A percentile compares a stretch with the other conserved stretches of the same genome.
Conservation (phyloP, 805 yeast species). For the Saccharomycopsis amapae region DNA sequence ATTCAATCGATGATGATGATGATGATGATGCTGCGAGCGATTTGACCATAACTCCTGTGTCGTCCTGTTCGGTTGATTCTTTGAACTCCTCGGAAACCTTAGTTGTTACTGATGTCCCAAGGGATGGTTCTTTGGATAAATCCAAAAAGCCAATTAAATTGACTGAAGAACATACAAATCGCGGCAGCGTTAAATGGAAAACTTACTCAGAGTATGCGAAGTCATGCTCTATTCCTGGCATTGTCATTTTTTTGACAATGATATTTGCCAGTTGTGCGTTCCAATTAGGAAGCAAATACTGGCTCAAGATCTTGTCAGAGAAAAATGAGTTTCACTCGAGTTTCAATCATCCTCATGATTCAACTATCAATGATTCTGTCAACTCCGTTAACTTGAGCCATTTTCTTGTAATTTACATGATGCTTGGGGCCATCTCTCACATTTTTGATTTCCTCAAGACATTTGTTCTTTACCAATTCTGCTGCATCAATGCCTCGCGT, state of each 20-base stretch:
- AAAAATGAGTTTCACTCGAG: too few relatives aligned
- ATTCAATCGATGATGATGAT: too few relatives aligned
- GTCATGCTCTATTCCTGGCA: slow-evolving; percentile 51
- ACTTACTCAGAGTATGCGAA: slow-evolving; percentile 49
- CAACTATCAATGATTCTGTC: background rate
- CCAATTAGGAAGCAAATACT: slow-evolving; percentile 43
- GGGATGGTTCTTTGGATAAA: too few relatives aligned
- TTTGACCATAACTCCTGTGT: too few relatives aligned
- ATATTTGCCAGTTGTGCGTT: slow-evolving; percentile 33
- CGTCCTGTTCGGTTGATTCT: too few relatives aligned
- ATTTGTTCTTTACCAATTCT: slow-evolving; percentile 42
- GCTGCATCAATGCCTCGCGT: slow-evolving; percentile 51
- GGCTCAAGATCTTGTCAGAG: slow-evolving; percentile 68
- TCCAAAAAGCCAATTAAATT: too few relatives aligned
- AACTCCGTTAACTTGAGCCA: slow-evolving; percentile 24
- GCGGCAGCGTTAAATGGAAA: slow-evolving; percentile 49
- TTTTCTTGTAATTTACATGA: slow-evolving; percentile 48
- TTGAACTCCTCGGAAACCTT: too few relatives aligned
- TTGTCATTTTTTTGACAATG: slow-evolving; percentile 32
- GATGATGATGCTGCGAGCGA: too few relatives aligned
- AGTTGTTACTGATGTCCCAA: too few relatives aligned
- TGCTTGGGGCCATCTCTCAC: slow-evolving; percentile 47
- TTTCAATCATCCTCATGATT: slow-evolving; percentile 15
- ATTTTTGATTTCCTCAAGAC: slow-evolving; percentile 40
- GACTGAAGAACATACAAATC: slow-evolving; percentile 40